Evolutionary conservation across 495 filamentous ascomycete genomes (phyloP), one percentile per base, ranked within the genome.

Genomic region (Filosporella fistucella): DNA sequence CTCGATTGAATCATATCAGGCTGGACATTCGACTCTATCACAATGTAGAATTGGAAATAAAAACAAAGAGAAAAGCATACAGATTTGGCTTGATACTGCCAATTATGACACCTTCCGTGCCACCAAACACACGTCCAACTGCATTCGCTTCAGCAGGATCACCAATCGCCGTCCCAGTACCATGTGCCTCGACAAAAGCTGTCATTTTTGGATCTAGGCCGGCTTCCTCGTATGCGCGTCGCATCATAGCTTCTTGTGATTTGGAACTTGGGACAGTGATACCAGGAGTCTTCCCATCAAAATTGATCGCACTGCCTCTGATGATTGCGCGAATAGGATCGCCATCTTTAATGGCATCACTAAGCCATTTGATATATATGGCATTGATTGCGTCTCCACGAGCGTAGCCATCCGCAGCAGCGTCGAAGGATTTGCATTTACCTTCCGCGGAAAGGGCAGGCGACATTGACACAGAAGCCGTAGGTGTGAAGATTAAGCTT

Each of bases 261-360:
- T 67, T 62, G 2, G 64, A 64, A 30, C 65, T 77, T 0, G 82
- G 82, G 59, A 78, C 68, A 4, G 74, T 79, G 28, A 85, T 80
- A 13, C 76, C 73, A 0, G 69, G 63, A 1, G 68, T 72, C 6
- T 70, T 77, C 22, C 80, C 79, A 55, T 83, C 78, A 41, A 80
- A 70, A 53, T 86, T 85, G 28, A 78, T 61, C 0, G 74, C 75
- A 24, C 75, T 76, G 2, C 64, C 70, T 8, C 71, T 70, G 44
- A 89, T 80, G 23, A 88, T 68, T 13, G 73, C 77, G 30, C 78
- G 67, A 40, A 87, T 77, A 5, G 75, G 73, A 45, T 80, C 71
- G 14, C 74, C 73, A 51, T 77, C 73, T 34, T 49, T 61, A 40
- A 75, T 63, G 16, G 76, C 85, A 44, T 80, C 74, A 16, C 62